Evolutionary conservation across 805 yeast species (phyloP).

Genomic region (Myxozyma monticola): DNA sequence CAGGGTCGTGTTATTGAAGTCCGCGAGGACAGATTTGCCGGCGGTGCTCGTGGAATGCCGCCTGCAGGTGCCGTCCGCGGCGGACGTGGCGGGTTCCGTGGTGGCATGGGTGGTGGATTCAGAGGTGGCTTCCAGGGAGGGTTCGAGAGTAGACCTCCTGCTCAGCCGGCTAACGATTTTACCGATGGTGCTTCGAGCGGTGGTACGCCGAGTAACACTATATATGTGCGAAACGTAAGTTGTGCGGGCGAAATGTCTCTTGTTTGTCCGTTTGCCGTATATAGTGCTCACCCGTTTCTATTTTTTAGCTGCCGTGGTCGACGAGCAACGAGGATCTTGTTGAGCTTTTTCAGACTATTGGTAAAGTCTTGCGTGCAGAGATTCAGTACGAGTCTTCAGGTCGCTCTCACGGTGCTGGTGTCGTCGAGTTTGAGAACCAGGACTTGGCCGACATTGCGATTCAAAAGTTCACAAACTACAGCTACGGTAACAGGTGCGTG

Average conservation of each 20-base stretch:
- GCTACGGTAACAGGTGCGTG: constrained; percentile 64
- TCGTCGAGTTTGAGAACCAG: constrained; percentile 67
- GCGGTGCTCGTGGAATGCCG: too few species aligned
- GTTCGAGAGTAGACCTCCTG: constrained; percentile 7
- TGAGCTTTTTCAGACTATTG: constrained; percentile 83
- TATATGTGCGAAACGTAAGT: constrained; percentile 61
- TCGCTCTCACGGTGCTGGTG: constrained; percentile 80
- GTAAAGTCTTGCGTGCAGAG: constrained; percentile 73
- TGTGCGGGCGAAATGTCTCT: too few species aligned
- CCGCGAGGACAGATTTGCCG: constrained; percentile 60
- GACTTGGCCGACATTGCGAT: constrained; percentile 76
- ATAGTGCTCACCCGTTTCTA: neutral
- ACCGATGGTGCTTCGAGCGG: constrained; percentile 64
- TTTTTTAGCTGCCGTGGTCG: constrained; percentile 66
- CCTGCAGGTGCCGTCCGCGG: constrained; percentile 1
- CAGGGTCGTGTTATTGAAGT: constrained; percentile 81
- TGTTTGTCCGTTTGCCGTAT: neutral
- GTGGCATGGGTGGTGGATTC: constrained; percentile 12
- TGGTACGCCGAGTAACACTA: constrained; percentile 59
- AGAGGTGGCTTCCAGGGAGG: constrained; percentile 11
- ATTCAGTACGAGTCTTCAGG: constrained; percentile 63
- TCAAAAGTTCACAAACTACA: constrained; percentile 70
- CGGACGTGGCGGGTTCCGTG: constrained; percentile 4
- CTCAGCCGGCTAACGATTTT: constrained; percentile 46
- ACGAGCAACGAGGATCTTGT: constrained; percentile 82